Evolutionary conservation across 306 rosid species (phyloP).

Genomic region (Dryas drummondii): DNA sequence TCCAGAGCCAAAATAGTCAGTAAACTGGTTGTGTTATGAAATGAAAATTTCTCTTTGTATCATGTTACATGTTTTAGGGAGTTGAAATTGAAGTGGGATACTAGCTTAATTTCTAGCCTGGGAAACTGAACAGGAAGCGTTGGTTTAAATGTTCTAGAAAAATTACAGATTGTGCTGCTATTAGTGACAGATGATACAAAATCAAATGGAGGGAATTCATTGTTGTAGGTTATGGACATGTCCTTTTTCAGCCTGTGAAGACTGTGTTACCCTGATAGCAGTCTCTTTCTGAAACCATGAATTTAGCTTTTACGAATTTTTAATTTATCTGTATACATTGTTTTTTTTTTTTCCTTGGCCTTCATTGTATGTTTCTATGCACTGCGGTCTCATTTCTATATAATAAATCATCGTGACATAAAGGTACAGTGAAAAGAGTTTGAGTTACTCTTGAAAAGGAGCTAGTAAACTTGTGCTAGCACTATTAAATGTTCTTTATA

Average conservation of each 20-base stretch:
- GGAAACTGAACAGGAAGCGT: background rate
- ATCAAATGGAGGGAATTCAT: no score
- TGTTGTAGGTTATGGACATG: no score
- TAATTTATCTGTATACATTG: no score
- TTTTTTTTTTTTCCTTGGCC: background rate
- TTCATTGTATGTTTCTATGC: background rate
- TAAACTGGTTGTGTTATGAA: no score
- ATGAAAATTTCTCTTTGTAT: no score
- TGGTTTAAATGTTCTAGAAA: background rate
- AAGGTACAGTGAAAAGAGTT: background rate
- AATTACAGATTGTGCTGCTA: no score
- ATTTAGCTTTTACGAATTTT: background rate
- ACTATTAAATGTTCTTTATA: background rate
- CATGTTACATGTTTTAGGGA: background rate
- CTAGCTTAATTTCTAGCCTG: background rate
- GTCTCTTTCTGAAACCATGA: background rate
- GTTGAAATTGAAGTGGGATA: background rate
- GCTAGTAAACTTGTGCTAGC: background rate
- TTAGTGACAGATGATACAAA: no score
- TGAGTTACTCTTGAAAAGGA: background rate
- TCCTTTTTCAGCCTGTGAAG: no score
- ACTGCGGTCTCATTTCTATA: background rate
- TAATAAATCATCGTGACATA: background rate
- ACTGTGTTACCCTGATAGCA: no score
- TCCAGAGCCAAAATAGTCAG: background rate